Evolutionary conservation across 2,329 filamentous ascomycete species (phyloP).

Genomic region (Bertia moriformis): DNA sequence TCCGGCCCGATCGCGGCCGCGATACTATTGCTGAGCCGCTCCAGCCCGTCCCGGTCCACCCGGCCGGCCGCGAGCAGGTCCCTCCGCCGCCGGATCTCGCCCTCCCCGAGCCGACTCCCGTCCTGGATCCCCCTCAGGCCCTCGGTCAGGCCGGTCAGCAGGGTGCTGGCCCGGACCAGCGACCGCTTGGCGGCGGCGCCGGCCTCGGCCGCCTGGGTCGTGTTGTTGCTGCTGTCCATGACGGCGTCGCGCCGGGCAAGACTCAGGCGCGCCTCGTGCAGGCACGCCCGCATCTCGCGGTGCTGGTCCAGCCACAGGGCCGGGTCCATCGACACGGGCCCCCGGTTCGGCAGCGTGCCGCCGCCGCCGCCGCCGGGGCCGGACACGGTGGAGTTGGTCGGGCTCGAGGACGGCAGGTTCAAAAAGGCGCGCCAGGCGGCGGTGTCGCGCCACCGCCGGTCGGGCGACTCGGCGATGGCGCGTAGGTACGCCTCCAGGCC

Average conservation of each 20-base stretch:
- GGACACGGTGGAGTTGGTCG: constrained; percentile 12
- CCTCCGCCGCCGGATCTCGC: constrained; percentile 56
- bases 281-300: constrained; percentile 54
- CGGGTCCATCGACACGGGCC: constrained; percentile 36
- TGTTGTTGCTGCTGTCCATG: constrained; percentile 19
- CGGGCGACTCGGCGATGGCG: constrained; percentile 58
- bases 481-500: constrained; percentile 60
- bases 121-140: constrained; percentile 46
- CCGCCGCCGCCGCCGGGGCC: constrained; percentile 18
- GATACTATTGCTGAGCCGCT: constrained; percentile 51
- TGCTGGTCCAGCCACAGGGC: constrained; percentile 66
- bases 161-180: constrained; percentile 51
- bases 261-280: constrained; percentile 52
- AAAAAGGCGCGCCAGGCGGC: constrained; percentile 61
- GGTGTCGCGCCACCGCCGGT: constrained; percentile 62
- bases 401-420: constrained; percentile 43
- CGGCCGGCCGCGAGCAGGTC: constrained; percentile 57
- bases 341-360: no score
- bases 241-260: constrained; percentile 57
- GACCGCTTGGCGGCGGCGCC: constrained; percentile 62
- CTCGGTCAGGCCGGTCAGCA: constrained; percentile 50
- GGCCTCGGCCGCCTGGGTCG: constrained; percentile 37
- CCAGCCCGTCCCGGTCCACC: constrained; percentile 63
- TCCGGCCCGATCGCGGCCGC: constrained; percentile 14
- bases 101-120: constrained; percentile 46